Conservation (phyloP, 805 yeast genomes). For the Candida sakaeoensis region DNA sequence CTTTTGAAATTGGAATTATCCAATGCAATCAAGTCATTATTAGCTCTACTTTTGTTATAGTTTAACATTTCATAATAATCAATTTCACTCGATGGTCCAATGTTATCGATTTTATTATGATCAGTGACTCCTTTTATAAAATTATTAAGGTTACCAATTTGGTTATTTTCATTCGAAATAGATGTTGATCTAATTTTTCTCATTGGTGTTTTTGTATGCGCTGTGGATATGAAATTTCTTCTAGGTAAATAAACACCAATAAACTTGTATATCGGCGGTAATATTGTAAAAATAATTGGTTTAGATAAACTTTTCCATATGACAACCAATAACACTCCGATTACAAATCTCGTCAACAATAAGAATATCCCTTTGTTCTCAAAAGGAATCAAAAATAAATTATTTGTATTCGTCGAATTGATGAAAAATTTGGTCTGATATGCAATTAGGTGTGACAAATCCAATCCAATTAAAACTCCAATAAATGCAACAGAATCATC, state of each 20-base stretch:
- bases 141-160: slow-evolving; percentile 22
- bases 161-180: slow-evolving; percentile 30
- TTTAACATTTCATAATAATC: slow-evolving; percentile 40
- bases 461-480: slow-evolving; percentile 81
- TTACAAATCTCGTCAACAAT: slow-evolving; percentile 43
- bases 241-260: slow-evolving; percentile 39
- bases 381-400: slow-evolving; percentile 30
- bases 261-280: slow-evolving; percentile 56
- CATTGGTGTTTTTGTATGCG: slow-evolving; percentile 28
- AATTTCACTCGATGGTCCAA: slow-evolving; percentile 38
- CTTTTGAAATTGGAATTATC: slow-evolving; percentile 14
- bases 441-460: slow-evolving; percentile 55
- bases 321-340: slow-evolving; percentile 63
- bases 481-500: slow-evolving; percentile 92
- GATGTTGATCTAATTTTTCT: slow-evolving; percentile 37
- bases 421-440: slow-evolving; percentile 27
- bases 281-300: slow-evolving; percentile 52
- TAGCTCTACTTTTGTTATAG: slow-evolving; percentile 20
- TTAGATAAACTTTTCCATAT: slow-evolving; percentile 75
- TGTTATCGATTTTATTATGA: slow-evolving; percentile 22
- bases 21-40: slow-evolving; percentile 2
- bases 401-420: slow-evolving; percentile 14
- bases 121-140: slow-evolving; percentile 24
- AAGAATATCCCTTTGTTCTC: slow-evolving; percentile 43
- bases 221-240: slow-evolving; percentile 35